These are phyloP conservation scores for Mimosa pudica DNA, from an alignment of 306 rosid genomes.

Conservation along the genomic window DNA sequence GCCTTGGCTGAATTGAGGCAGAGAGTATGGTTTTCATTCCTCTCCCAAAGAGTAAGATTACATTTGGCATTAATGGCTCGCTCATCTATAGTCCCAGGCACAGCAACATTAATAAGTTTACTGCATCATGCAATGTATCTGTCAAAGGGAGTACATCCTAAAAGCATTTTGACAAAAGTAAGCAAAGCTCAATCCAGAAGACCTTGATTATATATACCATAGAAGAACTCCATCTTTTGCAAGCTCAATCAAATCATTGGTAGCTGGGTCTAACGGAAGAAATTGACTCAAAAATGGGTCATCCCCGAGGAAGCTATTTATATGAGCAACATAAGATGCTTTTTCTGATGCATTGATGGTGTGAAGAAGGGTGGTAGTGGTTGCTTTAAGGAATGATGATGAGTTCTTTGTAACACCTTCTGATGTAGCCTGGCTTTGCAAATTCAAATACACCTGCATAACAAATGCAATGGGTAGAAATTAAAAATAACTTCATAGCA, in stretches of 20 bases:
- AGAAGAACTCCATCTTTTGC: slow-evolving; percentile 92
- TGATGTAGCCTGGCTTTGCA: slow-evolving; percentile 57
- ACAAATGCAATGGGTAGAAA: slow-evolving; percentile 28
- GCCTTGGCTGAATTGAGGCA: slow-evolving; percentile 99
- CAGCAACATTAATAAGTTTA: slow-evolving; percentile 98
- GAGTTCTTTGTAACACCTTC: slow-evolving; percentile 75
- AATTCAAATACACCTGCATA: slow-evolving; percentile 69
- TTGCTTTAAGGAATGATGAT: slow-evolving; percentile 79
- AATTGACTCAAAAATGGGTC: slow-evolving; percentile 78
- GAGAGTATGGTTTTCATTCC: slow-evolving; percentile 93
- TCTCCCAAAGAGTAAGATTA: slow-evolving; percentile 81
- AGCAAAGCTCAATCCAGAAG: slow-evolving; percentile 35
- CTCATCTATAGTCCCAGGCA: slow-evolving; percentile 97
- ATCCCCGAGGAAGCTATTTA: slow-evolving; percentile 92
- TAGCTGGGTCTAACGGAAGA: slow-evolving; percentile 81
- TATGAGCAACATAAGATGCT: slow-evolving; percentile 81
- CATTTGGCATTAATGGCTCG: slow-evolving; percentile 83
- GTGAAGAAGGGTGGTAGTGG: slow-evolving; percentile 89
- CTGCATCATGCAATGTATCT: slow-evolving; percentile 55
- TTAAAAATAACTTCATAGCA: slow-evolving; percentile 24
- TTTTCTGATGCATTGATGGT: slow-evolving; percentile 90
- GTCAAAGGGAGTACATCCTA: slow-evolving; percentile 33
- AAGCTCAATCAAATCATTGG: slow-evolving; percentile 69
- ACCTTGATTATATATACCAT: slow-evolving; percentile 66
- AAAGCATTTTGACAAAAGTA: slow-evolving; percentile 29